Base-by-base conservation (phyloP, 805 yeast species). In the Lachancea sp. region DNA sequence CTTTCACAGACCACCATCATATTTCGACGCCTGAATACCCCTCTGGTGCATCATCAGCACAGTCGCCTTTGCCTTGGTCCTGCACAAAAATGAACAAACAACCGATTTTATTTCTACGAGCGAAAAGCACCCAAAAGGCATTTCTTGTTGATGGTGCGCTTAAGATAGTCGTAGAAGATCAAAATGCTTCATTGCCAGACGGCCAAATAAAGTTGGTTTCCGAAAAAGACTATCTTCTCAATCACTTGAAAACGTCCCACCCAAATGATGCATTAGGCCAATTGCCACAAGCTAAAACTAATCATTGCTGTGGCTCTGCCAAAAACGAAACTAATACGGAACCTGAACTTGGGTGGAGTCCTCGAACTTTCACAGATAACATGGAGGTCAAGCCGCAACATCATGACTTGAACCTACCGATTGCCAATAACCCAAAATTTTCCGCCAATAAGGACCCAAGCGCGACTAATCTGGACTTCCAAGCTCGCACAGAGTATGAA, bases 71-170 rank as follows among this genome's bases (percentile, higher is more conserved):
- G n/a, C 19, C 38, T 9, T 38, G 43, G 25, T 8, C 36, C 16
- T 22, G 25, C 8, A n/a, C n/a, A n/a, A 38, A 38, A 34, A 59
- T 57, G 62, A 53, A 57, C 31, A 53, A 53, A 20, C 66, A 60
- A 42, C 65, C 65, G 15, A 56, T 60, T 26, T 46, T 60, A 16
- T 57, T 59, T 40, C 51, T 62, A 18, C 50, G 54, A 35, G 59
- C 59, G 4, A 54, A 51, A 36, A 50, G 55, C 22, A 54, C 56
- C 20, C 54, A 56, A 36, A 57, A 57, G 45, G 67, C 65, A 1
- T 50, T 55, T 18, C 38, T 62, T 29, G 52, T 57, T 1, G 56
- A 59, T 46, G 66, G 65, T 3, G 57, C 53, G 38, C 43, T 60
- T 26, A 53, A 58, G 37, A 60, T 62, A 13, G 53, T 62, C 17